phyloP scores from a whole-genome alignment of 805 yeast species.

The Metschnikowia baotianmanensis region DNA sequence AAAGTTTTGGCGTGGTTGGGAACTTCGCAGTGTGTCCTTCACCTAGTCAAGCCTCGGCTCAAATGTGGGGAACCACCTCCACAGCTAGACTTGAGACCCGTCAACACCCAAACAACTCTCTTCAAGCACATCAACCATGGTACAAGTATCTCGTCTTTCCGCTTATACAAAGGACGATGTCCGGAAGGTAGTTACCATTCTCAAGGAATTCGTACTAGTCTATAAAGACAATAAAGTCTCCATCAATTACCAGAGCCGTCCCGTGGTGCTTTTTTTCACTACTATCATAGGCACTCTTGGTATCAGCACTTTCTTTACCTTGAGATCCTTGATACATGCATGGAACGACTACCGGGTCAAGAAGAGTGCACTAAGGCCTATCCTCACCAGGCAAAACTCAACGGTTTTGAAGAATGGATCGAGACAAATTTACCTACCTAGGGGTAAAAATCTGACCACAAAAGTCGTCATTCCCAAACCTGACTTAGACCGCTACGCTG shows the following conservation, averaged over 20 bases:
- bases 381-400: conserved; percentile 40
- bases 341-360: conserved; percentile 31
- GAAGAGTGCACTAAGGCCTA: conserved; percentile 30
- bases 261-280: conserved; percentile 40
- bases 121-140: conserved; percentile 24
- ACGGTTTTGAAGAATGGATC: conserved; percentile 43
- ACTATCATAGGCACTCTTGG: conserved; percentile 42
- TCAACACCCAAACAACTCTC: background rate
- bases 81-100: background rate
- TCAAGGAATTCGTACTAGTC: conserved; percentile 36
- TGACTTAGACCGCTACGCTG: conserved; percentile 50
- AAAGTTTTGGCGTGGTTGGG: too few species aligned
- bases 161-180: conserved; percentile 34
- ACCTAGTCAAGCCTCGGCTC: conserved; percentile 9
- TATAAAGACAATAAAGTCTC: conserved; percentile 36
- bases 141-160: conserved; percentile 32
- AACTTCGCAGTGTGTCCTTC: conserved; percentile 9
- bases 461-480: conserved; percentile 48
- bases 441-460: conserved; percentile 35
- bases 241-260: conserved; percentile 41
- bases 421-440: conserved; percentile 49
- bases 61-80: conserved; percentile 18
- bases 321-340: conserved; percentile 29
- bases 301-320: conserved; percentile 32
- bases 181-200: conserved; percentile 30